These are phyloP conservation scores for Xenosphaeropsis pyriputrescens DNA, from an alignment of 2,329 filamentous ascomycete genomes.

Conservation along the genomic window DNA sequence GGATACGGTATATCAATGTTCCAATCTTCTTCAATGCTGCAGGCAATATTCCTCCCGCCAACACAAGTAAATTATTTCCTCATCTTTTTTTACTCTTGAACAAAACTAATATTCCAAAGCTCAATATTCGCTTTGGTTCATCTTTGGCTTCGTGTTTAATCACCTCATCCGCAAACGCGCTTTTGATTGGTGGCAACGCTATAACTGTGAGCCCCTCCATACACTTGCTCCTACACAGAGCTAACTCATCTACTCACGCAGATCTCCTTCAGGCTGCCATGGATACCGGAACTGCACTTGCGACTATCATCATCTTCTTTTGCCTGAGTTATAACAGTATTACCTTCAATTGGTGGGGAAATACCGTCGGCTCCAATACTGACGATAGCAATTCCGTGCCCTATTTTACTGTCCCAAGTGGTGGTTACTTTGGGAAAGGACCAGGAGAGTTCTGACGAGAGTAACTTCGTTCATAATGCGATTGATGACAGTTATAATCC, in stretches of 20 bases:
- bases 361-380: slow-evolving; percentile 19
- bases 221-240: not conserved
- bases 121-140: slow-evolving; percentile 49
- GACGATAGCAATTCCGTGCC: slow-evolving; percentile 20
- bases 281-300: slow-evolving; percentile 52
- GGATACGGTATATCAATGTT: slow-evolving; percentile 50
- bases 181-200: slow-evolving; percentile 61
- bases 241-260: slow-evolving; percentile 22
- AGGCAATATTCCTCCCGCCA: slow-evolving; percentile 50
- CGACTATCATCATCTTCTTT: slow-evolving; percentile 55
- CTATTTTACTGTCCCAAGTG: slow-evolving; percentile 15
- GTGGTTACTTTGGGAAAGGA: slow-evolving; percentile 17
- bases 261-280: slow-evolving; percentile 51
- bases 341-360: slow-evolving; percentile 20
- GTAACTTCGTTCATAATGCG: no score
- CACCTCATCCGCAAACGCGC: slow-evolving; percentile 48
- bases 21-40: slow-evolving; percentile 54
- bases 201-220: slow-evolving; percentile 34
- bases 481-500: not conserved
- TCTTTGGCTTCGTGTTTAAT: slow-evolving; percentile 54
- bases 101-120: slow-evolving; percentile 1
- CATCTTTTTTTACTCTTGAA: not conserved
- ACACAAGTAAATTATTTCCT: slow-evolving; percentile 38
- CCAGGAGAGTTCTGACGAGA: slow-evolving; percentile 14
- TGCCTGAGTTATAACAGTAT: slow-evolving; percentile 27